phyloP scores from a whole-genome alignment of 768 basidiomycete genomes.

The Hygrocybe punicea region DNA sequence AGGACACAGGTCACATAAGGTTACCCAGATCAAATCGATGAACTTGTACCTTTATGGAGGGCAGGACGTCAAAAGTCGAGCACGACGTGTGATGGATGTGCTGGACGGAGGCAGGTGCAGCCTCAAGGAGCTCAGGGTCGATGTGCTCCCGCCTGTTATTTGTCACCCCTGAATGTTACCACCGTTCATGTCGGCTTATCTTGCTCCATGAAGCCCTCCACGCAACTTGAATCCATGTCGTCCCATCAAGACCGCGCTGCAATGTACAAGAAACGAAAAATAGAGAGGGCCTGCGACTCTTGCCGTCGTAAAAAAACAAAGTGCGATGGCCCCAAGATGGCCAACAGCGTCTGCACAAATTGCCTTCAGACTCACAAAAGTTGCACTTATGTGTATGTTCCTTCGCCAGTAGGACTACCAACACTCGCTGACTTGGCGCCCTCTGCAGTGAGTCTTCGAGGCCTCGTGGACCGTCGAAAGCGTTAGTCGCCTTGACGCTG shows the following conservation, averaged over 20 bases:
- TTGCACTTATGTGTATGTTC: conserved; percentile 59
- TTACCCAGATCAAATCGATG: no score
- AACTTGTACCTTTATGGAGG: no score
- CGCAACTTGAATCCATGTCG: not conserved
- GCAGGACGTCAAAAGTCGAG: no score
- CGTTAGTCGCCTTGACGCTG: conserved; percentile 40
- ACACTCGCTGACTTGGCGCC: not conserved
- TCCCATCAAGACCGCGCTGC: not conserved
- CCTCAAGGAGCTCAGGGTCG: no score
- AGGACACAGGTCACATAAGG: no score
- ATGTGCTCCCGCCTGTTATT: no score
- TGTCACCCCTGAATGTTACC: not conserved
- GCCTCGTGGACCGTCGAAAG: conserved; percentile 65
- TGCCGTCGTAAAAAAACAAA: conserved; percentile 58
- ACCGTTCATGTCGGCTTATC: not conserved
- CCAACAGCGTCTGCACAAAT: conserved; percentile 53
- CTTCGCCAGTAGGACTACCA: not conserved
- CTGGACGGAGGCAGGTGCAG: no score
- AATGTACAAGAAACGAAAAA: conserved; percentile 41
- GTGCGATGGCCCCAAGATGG: conserved; percentile 56
- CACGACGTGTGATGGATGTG: no score
- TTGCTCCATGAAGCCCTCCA: not conserved
- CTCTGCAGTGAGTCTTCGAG: conserved; percentile 54
- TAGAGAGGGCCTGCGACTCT: conserved; percentile 57
- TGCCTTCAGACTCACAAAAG: conserved; percentile 48